Conservation (phyloP, 2,329 filamentous ascomycete genomes). For the Pseudocercospora pini-densiflorae region DNA sequence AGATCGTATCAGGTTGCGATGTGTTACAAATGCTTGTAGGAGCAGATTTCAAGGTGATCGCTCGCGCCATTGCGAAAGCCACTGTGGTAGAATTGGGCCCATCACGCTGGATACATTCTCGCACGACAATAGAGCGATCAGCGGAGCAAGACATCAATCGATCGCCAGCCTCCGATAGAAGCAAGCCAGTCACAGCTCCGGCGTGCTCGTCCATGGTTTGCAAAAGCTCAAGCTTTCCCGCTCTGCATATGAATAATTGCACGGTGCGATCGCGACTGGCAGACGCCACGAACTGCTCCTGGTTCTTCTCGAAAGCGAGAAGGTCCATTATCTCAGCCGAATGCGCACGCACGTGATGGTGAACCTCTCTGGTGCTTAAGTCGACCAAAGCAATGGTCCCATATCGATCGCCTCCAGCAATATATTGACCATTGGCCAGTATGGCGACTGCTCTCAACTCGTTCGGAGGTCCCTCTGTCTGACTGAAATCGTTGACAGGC, state of each 20-base stretch:
- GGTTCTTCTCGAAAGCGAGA: conserved; percentile 67
- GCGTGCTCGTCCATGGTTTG: conserved; percentile 94
- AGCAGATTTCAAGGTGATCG: conserved; percentile 82
- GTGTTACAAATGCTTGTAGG: conserved; percentile 82
- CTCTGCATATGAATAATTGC: conserved; percentile 76
- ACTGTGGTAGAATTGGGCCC: conserved; percentile 62
- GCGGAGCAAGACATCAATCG: conserved; percentile 80
- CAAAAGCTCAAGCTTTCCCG: conserved; percentile 63
- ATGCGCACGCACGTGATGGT: conserved; percentile 82
- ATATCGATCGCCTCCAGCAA: conserved; percentile 84
- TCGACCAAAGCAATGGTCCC: conserved; percentile 72
- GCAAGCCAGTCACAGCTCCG: conserved; percentile 77
- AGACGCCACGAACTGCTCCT: conserved; percentile 72
- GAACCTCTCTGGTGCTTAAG: conserved; percentile 61
- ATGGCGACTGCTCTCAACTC: conserved; percentile 64
- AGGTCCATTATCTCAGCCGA: conserved; percentile 83
- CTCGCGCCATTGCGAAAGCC: conserved; percentile 76
- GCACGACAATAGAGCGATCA: conserved; percentile 83
- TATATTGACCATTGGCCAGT: conserved; percentile 64
- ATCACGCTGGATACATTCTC: conserved; percentile 75
- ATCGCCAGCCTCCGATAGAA: conserved; percentile 72
- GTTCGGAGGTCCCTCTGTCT: conserved; percentile 55
- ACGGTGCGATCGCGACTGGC: conserved; percentile 90
- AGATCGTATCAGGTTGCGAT: conserved; percentile 60
- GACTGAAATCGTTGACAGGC: conserved; percentile 66